Evolutionary conservation across 2,329 filamentous ascomycete species (phyloP).

Genomic region (Fusarium sublunatum): DNA sequence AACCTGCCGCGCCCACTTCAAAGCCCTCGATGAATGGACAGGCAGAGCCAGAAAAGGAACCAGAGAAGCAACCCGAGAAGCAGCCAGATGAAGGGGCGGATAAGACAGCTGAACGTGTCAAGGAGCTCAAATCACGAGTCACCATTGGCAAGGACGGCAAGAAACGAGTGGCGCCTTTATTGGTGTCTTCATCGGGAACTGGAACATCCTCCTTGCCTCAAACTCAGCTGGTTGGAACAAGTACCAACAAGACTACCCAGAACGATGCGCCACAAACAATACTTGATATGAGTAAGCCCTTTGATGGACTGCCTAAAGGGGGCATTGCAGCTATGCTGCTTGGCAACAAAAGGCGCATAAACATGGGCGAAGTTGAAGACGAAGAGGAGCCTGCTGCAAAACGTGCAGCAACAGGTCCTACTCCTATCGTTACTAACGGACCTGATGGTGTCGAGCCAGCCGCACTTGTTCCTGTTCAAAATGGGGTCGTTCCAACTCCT

Average conservation of each 20-base stretch:
- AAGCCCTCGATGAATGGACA: slow-evolving; percentile 57
- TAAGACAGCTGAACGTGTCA: slow-evolving; percentile 65
- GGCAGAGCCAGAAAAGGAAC: slow-evolving; percentile 49
- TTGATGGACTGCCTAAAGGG: slow-evolving; percentile 90
- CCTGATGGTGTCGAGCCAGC: slow-evolving; percentile 83
- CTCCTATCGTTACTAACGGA: slow-evolving; percentile 80
- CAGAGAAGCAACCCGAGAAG: slow-evolving; percentile 52
- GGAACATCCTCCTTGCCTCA: slow-evolving; percentile 90
- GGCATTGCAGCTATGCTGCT: slow-evolving; percentile 87
- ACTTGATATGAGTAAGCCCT: slow-evolving; percentile 91
- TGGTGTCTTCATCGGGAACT: slow-evolving; percentile 89
- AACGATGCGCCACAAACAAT: slow-evolving; percentile 83
- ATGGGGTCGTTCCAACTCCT: slow-evolving; percentile 75
- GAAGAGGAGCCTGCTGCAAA: slow-evolving; percentile 68
- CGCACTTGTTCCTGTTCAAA: slow-evolving; percentile 66
- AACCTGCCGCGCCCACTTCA: slow-evolving; percentile 50
- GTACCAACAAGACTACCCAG: slow-evolving; percentile 69
- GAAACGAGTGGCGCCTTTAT: slow-evolving; percentile 90
- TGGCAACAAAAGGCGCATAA: slow-evolving; percentile 91
- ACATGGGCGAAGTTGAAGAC: slow-evolving; percentile 79
- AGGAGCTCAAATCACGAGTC: slow-evolving; percentile 84
- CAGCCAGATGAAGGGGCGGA: slow-evolving; percentile 61
- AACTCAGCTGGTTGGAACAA: slow-evolving; percentile 83
- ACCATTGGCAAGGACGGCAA: slow-evolving; percentile 97
- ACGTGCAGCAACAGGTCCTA: slow-evolving; percentile 72